Percentiles rank a stretch among this genome's conserved stretches.
Conservation (phyloP, 129 eudicot species). For the Scalesia atractyloides region DNA sequence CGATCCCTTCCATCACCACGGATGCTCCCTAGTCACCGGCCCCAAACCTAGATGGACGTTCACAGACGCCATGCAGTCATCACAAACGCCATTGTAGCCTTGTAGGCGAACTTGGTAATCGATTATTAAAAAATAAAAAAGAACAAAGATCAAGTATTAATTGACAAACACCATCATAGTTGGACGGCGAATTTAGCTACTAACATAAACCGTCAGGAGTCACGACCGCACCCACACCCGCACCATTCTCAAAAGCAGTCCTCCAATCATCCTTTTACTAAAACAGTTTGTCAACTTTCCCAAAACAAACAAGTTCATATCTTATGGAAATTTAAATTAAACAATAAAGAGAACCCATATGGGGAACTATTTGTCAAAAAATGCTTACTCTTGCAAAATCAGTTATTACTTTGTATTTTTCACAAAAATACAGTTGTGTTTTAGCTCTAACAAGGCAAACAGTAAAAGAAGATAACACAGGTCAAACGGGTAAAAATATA, state of each 20-base stretch:
- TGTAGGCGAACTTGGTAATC: not conserved
- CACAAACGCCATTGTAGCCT: no score
- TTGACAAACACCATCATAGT: not conserved
- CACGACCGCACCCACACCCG: not conserved
- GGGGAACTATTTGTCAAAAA: not conserved
- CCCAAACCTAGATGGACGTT: no score
- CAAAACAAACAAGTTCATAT: not conserved
- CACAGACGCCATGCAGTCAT: no score
- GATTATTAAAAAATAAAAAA: not conserved
- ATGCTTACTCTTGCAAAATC: not conserved
- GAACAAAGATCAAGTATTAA: not conserved
- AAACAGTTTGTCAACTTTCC: not conserved
- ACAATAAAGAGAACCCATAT: no score
- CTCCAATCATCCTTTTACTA: conserved; percentile 13
- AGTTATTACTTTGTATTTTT: no score
- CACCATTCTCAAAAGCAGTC: conserved; percentile 15
- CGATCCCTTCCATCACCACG: no score
- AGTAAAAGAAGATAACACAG: no score
- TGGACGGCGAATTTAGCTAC: not conserved
- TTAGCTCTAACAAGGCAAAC: no score
- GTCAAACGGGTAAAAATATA: no score
- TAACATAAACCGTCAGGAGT: not conserved
- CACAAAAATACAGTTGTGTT: no score
- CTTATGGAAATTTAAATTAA: not conserved
- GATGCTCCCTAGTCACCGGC: no score